Evolutionary conservation across 2,329 filamentous ascomycete genomes (phyloP).

Genomic region (Pseudogymnoascus sp.): DNA sequence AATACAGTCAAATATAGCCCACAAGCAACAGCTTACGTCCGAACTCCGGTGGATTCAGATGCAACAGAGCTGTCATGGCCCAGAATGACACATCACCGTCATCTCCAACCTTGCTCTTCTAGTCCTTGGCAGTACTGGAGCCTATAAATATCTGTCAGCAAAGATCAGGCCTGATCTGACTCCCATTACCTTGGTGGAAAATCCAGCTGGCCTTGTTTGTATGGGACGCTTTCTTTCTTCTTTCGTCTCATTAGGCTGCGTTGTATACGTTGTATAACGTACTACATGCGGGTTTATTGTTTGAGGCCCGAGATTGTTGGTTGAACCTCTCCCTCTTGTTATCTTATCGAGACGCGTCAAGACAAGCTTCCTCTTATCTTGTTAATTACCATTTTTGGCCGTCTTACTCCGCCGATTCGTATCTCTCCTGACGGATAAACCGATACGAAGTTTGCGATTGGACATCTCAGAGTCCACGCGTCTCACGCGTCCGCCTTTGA

Average conservation of each 20-base stretch:
- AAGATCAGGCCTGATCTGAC: not conserved
- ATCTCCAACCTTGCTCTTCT: not conserved
- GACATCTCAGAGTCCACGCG: not conserved
- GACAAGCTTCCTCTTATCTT: not conserved
- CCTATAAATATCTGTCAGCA: not conserved
- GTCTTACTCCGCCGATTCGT: not conserved
- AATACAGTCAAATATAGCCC: not conserved
- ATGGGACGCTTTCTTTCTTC: not conserved
- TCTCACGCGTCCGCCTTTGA: not conserved
- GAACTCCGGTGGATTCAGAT: not conserved
- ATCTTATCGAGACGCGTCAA: not conserved
- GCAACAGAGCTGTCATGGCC: not conserved
- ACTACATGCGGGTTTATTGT: not conserved
- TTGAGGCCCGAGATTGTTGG: not conserved
- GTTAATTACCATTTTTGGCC: not conserved
- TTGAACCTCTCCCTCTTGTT: not conserved
- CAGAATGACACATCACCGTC: not conserved
- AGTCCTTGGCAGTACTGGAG: not conserved
- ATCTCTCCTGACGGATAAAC: not conserved
- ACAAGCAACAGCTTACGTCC: not conserved
- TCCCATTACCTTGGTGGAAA: not conserved
- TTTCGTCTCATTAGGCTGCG: not conserved
- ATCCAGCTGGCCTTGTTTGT: not conserved
- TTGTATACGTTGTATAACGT: not conserved
- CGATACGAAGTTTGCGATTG: not conserved